Conservation (phyloP, 164 flowering plant species). For the Echeveria elegans region DNA sequence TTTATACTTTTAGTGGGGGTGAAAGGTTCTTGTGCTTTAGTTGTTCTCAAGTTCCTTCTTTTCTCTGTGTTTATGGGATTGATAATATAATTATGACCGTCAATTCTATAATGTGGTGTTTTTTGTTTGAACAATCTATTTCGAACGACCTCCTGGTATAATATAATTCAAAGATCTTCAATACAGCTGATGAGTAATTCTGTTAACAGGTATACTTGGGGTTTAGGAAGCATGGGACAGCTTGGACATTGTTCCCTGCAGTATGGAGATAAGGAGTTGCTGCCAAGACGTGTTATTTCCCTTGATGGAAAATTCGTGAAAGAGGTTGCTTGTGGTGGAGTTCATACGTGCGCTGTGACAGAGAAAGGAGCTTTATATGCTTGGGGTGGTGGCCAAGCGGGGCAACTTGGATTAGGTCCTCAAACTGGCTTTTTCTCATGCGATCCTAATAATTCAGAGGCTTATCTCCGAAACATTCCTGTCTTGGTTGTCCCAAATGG, state of each 20-base stretch:
- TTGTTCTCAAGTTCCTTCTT: neutral
- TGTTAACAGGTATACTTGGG: conserved; percentile 83
- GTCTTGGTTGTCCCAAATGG: conserved; percentile 61
- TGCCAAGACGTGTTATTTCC: conserved; percentile 87
- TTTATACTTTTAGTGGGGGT: neutral
- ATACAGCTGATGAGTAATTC: conserved; percentile 5
- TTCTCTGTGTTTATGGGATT: no score
- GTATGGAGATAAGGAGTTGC: conserved; percentile 73
- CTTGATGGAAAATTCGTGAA: conserved; percentile 62
- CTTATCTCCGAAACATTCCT: conserved; percentile 70
- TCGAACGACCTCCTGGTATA: no score
- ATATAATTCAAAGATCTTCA: neutral
- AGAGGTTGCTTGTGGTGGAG: conserved; percentile 88
- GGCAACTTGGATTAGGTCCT: conserved; percentile 92
- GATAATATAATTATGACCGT: no score
- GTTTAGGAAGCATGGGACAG: conserved; percentile 89
- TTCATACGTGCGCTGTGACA: conserved; percentile 86
- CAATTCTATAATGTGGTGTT: neutral
- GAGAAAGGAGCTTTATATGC: conserved; percentile 82
- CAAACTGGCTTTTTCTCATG: conserved; percentile 67
- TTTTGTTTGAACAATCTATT: no score
- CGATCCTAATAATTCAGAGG: conserved; percentile 41
- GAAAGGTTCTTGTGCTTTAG: neutral
- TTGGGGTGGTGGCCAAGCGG: conserved; percentile 94
- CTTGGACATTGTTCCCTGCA: conserved; percentile 96